Conservation (phyloP, 2,329 filamentous ascomycete genomes). For the Botrytis elliptica region DNA sequence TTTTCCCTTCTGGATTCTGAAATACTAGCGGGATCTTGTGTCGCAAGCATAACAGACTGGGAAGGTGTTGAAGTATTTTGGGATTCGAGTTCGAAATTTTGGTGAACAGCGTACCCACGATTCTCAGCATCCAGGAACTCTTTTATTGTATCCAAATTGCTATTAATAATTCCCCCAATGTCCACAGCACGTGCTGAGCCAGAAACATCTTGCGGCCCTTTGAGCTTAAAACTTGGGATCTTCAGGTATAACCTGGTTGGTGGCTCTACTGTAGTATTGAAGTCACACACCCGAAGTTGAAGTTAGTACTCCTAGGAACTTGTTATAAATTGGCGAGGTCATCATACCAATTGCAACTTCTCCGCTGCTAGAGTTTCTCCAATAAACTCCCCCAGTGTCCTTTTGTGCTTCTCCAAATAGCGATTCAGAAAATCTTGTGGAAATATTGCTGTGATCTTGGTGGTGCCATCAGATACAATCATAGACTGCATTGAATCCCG, state of each 20-base stretch:
- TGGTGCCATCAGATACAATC: slow-evolving; percentile 9
- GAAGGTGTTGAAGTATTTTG: neutral
- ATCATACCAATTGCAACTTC: slow-evolving; percentile 14
- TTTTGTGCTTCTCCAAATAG: slow-evolving; percentile 16
- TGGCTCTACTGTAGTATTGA: slow-evolving; percentile 7
- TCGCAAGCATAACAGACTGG: slow-evolving; percentile 18
- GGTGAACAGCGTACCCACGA: neutral
- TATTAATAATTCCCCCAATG: neutral
- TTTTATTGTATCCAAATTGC: neutral
- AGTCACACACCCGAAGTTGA: slow-evolving; percentile 6
- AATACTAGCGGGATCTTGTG: slow-evolving; percentile 7
- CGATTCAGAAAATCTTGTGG: neutral
- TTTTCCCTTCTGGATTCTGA: neutral
- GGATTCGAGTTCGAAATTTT: neutral
- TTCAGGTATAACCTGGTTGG: neutral
- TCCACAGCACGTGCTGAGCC: neutral
- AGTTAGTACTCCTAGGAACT: slow-evolving; percentile 8
- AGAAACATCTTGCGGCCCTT: neutral
- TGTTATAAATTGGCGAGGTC: neutral
- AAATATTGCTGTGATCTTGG: slow-evolving; percentile 10
- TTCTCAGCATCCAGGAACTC: neutral
- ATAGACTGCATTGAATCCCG: neutral
- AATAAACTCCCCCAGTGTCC: neutral
- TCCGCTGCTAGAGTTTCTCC: neutral
- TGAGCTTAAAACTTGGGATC: neutral